Conservation (phyloP, 345 rosid species). For the Angophora floribunda region DNA sequence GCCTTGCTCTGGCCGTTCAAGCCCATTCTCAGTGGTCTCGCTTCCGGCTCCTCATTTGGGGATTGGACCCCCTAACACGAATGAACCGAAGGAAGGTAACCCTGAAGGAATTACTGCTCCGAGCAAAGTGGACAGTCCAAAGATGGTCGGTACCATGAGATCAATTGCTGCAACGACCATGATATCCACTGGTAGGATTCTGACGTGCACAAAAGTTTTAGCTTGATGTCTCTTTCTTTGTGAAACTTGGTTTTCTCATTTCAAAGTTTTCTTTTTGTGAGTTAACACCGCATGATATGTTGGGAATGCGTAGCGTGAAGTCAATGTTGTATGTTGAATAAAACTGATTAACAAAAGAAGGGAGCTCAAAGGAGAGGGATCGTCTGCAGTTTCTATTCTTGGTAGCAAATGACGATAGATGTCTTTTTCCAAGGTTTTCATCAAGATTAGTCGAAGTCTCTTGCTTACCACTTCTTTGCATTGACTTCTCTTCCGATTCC, state of each 20-base stretch:
- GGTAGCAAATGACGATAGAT: not conserved
- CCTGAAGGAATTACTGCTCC: slow-evolving; percentile 2
- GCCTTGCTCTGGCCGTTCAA: slow-evolving; percentile 26
- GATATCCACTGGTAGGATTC: slow-evolving; percentile 52
- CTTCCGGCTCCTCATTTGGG: slow-evolving; percentile 31
- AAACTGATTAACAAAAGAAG: not conserved
- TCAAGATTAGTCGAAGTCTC: not conserved
- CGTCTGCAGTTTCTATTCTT: not conserved
- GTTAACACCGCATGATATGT: not conserved
- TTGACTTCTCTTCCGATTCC: not conserved
- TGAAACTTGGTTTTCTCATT: not conserved
- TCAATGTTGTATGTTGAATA: not conserved
- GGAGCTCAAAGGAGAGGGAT: not conserved
- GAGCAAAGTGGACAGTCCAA: slow-evolving; percentile 29
- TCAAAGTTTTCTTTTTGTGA: not conserved
- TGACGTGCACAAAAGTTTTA: not conserved
- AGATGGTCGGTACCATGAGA: slow-evolving; percentile 8
- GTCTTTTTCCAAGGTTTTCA: not conserved
- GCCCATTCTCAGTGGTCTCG: slow-evolving; percentile 53
- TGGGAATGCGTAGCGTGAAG: not conserved
- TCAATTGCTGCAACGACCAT: slow-evolving; percentile 17
- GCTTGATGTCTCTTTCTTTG: not conserved
- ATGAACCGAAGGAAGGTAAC: not conserved
- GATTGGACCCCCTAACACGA: slow-evolving; percentile 31
- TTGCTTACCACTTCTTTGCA: not conserved